Evolutionary conservation across 805 yeast genomes (phyloP).

Genomic region (Kuraishia molischiana): DNA sequence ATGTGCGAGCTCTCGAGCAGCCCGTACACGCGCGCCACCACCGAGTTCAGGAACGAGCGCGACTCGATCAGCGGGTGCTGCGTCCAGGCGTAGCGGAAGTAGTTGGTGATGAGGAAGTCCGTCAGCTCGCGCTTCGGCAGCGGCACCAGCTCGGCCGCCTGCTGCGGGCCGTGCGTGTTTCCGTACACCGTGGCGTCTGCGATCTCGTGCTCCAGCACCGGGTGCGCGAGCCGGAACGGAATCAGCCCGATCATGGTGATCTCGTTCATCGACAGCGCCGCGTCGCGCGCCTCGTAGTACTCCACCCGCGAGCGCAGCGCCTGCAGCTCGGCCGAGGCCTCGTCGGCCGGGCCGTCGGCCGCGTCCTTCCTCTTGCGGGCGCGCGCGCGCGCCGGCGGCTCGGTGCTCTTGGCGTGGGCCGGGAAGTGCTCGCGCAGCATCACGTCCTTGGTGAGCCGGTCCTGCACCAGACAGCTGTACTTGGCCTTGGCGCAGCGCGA

Average conservation of each 20-base stretch:
- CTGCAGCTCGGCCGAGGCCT: no score
- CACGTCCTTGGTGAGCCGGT: slow-evolving; percentile 9
- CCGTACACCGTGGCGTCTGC: slow-evolving; percentile 10
- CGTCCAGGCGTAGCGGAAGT: slow-evolving; percentile 11
- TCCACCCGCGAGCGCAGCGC: background rate
- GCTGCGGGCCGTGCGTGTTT: background rate
- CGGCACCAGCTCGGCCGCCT: slow-evolving; percentile 3
- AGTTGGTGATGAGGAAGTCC: slow-evolving; percentile 6
- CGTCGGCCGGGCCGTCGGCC: background rate
- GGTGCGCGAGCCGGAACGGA: slow-evolving; percentile 7
- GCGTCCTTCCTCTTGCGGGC: background rate
- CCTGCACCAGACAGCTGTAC: slow-evolving; percentile 11
- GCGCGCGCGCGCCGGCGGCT: background rate
- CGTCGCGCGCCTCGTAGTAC: background rate
- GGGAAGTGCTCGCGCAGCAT: background rate
- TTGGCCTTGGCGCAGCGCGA: slow-evolving; percentile 11
- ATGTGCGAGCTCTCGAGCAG: background rate
- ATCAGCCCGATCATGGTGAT: slow-evolving; percentile 8
- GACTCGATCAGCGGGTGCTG: slow-evolving; percentile 11
- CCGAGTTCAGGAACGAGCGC: slow-evolving; percentile 2
- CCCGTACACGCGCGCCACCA: slow-evolving; percentile 4
- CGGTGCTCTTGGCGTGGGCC: background rate
- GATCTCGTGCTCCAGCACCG: slow-evolving; percentile 5
- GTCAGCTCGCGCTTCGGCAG: slow-evolving; percentile 5
- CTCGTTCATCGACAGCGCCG: slow-evolving; percentile 6